Base-by-base conservation (phyloP, 1,284 basidiomycete species). In the Phellinidium pouzarii region DNA sequence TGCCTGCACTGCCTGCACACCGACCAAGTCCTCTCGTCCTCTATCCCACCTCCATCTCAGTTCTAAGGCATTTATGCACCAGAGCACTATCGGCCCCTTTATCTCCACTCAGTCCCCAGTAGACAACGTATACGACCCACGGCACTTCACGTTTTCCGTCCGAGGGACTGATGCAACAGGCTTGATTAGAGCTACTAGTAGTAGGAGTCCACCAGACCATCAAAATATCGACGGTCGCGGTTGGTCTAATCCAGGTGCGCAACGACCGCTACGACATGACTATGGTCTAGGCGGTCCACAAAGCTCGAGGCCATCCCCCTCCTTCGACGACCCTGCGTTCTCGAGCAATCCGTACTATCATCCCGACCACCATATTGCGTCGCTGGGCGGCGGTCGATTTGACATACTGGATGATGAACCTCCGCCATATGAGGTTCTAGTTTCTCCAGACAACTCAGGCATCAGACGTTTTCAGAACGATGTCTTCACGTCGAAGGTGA, bases 271-370 rank as follows among this genome's bases (percentile, higher is more conserved):
- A 17, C 12, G 19, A 17, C 19, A 17, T 7, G 37, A 20, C 3
- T n/a, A 40, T 40, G 37, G n/a, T 17, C 19, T 17, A 40, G n/a
- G 37, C 14, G 19, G 31, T 14, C 14, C 7, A 14, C 31, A 14
- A 8, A 8, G 14, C 31, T 34, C 37, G n/a, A 20, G 11, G 38
- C 17, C 38, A 34, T 19, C 40, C n/a, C 17, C 40, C 2, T 34
- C 34, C 19, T 31, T 43, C 52, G 53, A 65, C 44, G 70, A 71
- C 56, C 69, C 68, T 31, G 68, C 69, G 12, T 72, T 71, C 62
- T 67, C 69, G 26, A 53, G 56, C 37, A 67, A 70, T 60, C 68
- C 68, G 26, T 57, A 55, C 41, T 52, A 53, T 44, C 69, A 71
- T 55, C 69, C 67, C 4, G 59, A 65, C 54, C 59, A 60, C 61